Evolutionary conservation across 208 protist species (phyloP).

Genomic region (Trichomonas vaginalis): DNA sequence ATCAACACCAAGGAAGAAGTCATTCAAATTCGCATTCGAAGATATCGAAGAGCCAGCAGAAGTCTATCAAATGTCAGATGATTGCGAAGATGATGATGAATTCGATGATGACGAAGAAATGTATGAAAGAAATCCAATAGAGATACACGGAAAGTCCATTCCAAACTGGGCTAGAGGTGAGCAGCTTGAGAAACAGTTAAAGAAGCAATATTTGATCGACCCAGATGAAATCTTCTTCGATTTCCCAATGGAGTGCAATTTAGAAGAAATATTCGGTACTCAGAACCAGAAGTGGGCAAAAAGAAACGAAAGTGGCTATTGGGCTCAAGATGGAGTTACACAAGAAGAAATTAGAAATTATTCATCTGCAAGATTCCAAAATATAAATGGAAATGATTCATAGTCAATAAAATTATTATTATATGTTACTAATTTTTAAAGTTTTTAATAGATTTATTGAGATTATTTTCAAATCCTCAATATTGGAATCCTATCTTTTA

Average conservation of each 20-base stretch:
- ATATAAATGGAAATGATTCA: too few relatives aligned
- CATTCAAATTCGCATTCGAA: neutral
- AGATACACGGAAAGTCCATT: neutral
- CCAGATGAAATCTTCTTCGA: neutral
- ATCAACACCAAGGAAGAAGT: neutral
- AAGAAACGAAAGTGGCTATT: neutral
- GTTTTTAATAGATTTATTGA: too few relatives aligned
- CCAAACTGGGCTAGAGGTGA: neutral
- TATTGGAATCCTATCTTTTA: too few relatives aligned
- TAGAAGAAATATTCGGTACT: neutral
- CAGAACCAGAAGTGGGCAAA: neutral
- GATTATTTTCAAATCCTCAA: too few relatives aligned
- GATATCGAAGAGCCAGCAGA: neutral
- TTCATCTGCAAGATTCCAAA: too few relatives aligned
- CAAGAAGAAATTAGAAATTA: neutral
- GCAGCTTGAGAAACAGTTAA: neutral
- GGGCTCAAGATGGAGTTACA: neutral
- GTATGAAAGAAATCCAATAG: neutral
- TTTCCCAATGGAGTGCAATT: neutral
- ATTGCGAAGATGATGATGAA: neutral
- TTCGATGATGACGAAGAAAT: neutral
- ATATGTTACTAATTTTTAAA: too few relatives aligned
- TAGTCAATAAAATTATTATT: too few relatives aligned
- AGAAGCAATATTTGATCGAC: neutral
- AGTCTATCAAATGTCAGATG: neutral